Evolutionary conservation across 169 alveolate species (phyloP), one percentile per base, ranked within the genome.

Genomic region (Plasmodium ovale): DNA sequence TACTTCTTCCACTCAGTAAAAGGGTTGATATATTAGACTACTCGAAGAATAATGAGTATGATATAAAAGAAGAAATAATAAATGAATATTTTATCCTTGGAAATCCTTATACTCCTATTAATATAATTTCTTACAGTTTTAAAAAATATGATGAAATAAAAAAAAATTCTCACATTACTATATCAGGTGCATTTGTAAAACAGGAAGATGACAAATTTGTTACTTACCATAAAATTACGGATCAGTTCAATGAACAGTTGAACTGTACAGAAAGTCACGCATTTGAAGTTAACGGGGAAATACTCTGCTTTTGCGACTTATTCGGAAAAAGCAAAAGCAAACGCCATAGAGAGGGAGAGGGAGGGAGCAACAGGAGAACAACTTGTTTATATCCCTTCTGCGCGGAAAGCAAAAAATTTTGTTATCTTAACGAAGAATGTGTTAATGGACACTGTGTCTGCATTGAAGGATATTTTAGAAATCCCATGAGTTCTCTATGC

Each of bases 401-500:
- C 37, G 91, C 67, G 0, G 37, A 53, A 49, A 44, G 64, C 29
- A 67, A 85, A 85, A 21, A 59, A 53, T 85, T 85, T 31, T 85
- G 91, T 14, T 67, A 67, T 49, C 5, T 54, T 27, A 85, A 85
- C 62, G 91, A 85, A 85, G 49, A 58, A 71, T 85, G 91, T 19
- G 33, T 85, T 35, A 33, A 85, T 62, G 91, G 91, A 1, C 54
- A 56, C 58, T 85, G 91, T 42, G 87, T 68, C 33, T 85, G 91
- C 21, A 67, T 85, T 71, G 68, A 64, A 0, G 91, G 91, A 1
- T 85, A 85, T 47, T 67, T 73, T 54, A 85, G 91, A 68, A 67
- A 85, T 69, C 91, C 91, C 1, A 85, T 85, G 87, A 85, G 91
- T 68, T 68, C 62, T 35, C 31, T 85, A 23, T 85, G 91, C 33